Evolutionary conservation across 2,329 filamentous ascomycete genomes (phyloP), one percentile per base, ranked within the genome.

Genomic region (Shiraia sp.): DNA sequence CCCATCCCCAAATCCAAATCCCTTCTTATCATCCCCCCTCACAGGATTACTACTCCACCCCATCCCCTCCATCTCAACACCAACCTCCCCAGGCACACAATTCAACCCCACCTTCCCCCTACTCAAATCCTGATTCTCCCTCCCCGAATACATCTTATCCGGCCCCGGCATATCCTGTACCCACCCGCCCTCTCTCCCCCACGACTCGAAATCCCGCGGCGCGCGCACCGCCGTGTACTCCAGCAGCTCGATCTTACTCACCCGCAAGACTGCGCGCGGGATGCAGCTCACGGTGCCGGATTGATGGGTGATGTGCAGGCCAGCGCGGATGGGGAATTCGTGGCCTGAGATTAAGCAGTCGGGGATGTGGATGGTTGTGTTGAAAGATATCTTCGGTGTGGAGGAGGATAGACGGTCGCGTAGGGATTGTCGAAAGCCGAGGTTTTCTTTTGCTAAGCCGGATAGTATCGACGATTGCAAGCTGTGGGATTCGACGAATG

Each of bases 361-460:
- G 1, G 57, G 58, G 1, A 59, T 32, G 4, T 56, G 45, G 41
- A 59, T 0, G 7, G 23, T 40, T 33, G 49, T 9, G 14, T 49
- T 42, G 25, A 63, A 61, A 10, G 54, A 48, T 1, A 61, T 30
- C 23, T 47, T 55, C 1, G 58, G 60, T 6, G 60, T 63, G 2
- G 13, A 22, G 4, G 47, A 52, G 13, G 55, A 59, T 30, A 61
- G 48, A 4, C 45, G 44, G 27, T 62, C 60, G 33, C 33, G 36
- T 8, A 63, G 31, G 13, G 36, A 40, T 41, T 62, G 49, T 2
- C 60, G 49, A 35, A 61, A 58, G 8, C 55, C 45, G 2, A 57
- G 46, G 4, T 40, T 27, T 2, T 38, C 24, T 1, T 46, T 28
- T 10, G 37, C 35, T 13, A 37, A 31, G 28, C 52, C 57, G 4